Base-by-base conservation (phyloP, 345 rosid genomes). In the Citrus australasica region DNA sequence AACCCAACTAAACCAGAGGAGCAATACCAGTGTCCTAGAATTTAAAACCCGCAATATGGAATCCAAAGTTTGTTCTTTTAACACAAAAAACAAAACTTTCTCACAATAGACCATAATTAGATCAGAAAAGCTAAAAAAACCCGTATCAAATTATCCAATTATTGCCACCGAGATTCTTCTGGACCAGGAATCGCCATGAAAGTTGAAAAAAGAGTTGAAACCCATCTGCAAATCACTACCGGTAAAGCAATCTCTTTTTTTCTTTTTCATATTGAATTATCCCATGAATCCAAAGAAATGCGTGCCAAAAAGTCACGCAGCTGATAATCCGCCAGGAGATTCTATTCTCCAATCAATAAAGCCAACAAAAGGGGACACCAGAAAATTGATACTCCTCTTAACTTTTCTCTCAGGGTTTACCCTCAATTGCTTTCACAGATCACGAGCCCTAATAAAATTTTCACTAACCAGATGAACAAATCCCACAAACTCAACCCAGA, bases 161-260 rank as follows among this genome's bases (percentile, higher is more conserved):
- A 46, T 66, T 40, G 48, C 59, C 63, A 46, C 69, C 58, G n/a
- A 64, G 82, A 82, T 80, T 82, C 85, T 70, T 55, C 74, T 74
- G 87, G 84, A 75, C 81, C 78, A 67, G 76, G 89, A 82, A 76
- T 78, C 82, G 51, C 61, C 16, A 80, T 37, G 30, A 67, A 79
- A 76, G 81, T 68, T 71, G 24, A 25, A 61, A 28, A 35, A 68
- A 51, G 71, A 70, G 66, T 55, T 53, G 71, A 62, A 77, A 61
- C 46, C 77, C 79, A 69, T 78, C 77, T 67, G 74, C 82, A 79
- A 55, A 79, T 78, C 64, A 72, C 53, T 65, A 42, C 53, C 63
- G 9, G 22, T 37, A 77, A 72, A 68, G 35, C 37, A 60, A 48
- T 17, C 46, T 30, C 56, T 67, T 74, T 67, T 73, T 58, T 66